Evolutionary conservation across 2,329 filamentous ascomycete species (phyloP), one percentile per base, ranked within the genome.

Genomic region (Calonectria hawksworthii): DNA sequence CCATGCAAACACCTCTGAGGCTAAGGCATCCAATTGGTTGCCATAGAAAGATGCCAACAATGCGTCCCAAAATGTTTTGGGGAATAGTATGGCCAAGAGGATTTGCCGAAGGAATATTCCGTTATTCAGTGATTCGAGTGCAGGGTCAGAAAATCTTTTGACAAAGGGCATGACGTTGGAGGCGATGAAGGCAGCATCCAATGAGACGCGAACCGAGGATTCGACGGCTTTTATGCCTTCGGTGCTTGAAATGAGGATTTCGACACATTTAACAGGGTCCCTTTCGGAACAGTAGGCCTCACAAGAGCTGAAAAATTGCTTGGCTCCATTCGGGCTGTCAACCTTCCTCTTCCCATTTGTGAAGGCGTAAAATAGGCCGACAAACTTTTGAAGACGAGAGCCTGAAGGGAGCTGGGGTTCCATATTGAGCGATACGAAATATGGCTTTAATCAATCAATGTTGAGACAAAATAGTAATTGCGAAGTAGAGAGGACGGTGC

Each of bases 51-150:
- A 75, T 0, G 83, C 74, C 23, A 89, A 51, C 2, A 92, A 78
- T 0, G 86, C 85, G 21, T 86, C 85, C 92, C 92, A 93, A 16
- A 92, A 85, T 0, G 88, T 89, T 0, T 88, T 87, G 0, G 92
- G 91, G 1, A 90, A 83, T 2, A 89, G 81, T 3, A 93, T 83
- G 0, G 84, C 82, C 0, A 92, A 79, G 3, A 92, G 63, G 18
- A 82, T 30, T 1, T 80, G 75, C 0, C 70, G 70, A 13, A 82
- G 75, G 1, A 82, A 82, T 4, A 30, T 67, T 0, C 80, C 79
- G 38, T 79, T 70, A 7, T 73, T 81, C 4, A 82, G 68, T 2
- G 77, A 44, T n/a, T 66, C 61, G 2, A 81, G 75, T 1, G 72
- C 72, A 0, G 76, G 67, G 1, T 79, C 74, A 1, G 74, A 74